These are phyloP conservation scores for Penicillium lividum DNA, from an alignment of 495 filamentous ascomycete genomes.

Conservation along the genomic window DNA sequence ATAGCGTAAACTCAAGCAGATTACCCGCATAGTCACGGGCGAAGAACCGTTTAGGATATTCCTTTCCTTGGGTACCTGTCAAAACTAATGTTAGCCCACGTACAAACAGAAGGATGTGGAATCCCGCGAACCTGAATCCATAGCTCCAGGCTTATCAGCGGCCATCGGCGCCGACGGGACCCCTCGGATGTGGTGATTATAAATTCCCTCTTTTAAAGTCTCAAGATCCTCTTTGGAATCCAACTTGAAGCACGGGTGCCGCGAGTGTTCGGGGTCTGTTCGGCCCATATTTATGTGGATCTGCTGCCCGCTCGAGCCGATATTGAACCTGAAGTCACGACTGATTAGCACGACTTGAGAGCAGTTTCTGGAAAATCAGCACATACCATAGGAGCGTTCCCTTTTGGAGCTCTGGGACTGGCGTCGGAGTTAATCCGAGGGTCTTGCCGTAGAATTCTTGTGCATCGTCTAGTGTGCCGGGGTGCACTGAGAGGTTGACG, in stretches of 20 bases:
- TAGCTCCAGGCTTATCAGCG: constrained; percentile 56
- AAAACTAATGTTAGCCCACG: background rate
- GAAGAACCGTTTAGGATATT: constrained; percentile 63
- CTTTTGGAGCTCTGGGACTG: constrained; percentile 52
- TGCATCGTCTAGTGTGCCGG: constrained; percentile 53
- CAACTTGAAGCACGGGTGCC: constrained; percentile 62
- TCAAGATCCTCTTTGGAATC: constrained; percentile 45
- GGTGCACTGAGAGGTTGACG: constrained; percentile 60
- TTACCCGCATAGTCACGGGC: constrained; percentile 65
- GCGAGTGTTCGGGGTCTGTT: constrained; percentile 44
- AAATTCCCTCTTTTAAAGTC: constrained; percentile 50
- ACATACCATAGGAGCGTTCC: constrained; percentile 52
- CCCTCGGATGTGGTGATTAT: constrained; percentile 51
- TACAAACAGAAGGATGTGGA: background rate
- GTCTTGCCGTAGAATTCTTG: constrained; percentile 57
- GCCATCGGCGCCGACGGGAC: constrained; percentile 51
- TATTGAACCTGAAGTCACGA: constrained; percentile 50
- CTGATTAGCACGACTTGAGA: background rate
- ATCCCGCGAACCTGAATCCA: constrained; percentile 46
- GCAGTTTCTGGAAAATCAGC: background rate
- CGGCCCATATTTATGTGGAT: constrained; percentile 56
- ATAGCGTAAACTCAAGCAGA: constrained; percentile 60
- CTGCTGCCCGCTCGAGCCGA: constrained; percentile 58
- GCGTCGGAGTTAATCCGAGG: constrained; percentile 48
- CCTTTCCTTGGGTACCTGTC: constrained; percentile 52